Evolutionary conservation across 2,329 filamentous ascomycete genomes (phyloP).

Genomic region (Chaetomium globosum): DNA sequence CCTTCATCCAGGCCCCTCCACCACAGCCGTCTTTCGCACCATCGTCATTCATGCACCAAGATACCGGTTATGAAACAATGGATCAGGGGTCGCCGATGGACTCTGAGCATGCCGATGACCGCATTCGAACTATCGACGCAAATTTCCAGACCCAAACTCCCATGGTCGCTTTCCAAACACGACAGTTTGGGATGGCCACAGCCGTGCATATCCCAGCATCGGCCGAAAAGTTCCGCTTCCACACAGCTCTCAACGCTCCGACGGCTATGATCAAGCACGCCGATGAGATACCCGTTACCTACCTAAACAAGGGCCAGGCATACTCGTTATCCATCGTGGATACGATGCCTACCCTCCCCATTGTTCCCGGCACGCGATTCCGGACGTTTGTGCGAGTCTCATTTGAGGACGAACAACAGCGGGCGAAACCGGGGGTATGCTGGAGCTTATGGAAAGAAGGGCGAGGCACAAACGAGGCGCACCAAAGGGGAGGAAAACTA

Average conservation of each 20-base stretch:
- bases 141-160: constrained; percentile 65
- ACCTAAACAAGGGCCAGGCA: constrained; percentile 95
- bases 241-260: constrained; percentile 86
- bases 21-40: constrained; percentile 69
- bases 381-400: constrained; percentile 93
- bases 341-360: constrained; percentile 64
- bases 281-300: constrained; percentile 94
- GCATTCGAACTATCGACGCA: constrained; percentile 60
- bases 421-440: constrained; percentile 70
- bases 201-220: constrained; percentile 53
- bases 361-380: constrained; percentile 68
- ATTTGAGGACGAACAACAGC: constrained; percentile 94
- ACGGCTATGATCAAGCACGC: constrained; percentile 92
- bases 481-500: constrained; percentile 87
- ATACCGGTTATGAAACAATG: constrained; percentile 78
- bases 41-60: constrained; percentile 77
- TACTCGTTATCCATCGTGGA: constrained; percentile 87
- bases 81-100: constrained; percentile 70
- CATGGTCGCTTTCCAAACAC: constrained; percentile 59
- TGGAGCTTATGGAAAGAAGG: constrained; percentile 94
- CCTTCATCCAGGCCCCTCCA: constrained; percentile 66
- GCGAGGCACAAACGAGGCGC: constrained; percentile 90
- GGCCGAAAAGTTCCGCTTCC: constrained; percentile 80
- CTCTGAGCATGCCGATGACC: constrained; percentile 54
- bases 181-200: constrained; percentile 52